phyloP scores from a whole-genome alignment of 495 filamentous ascomycete species.

The Aspergillus olivimuriae region DNA sequence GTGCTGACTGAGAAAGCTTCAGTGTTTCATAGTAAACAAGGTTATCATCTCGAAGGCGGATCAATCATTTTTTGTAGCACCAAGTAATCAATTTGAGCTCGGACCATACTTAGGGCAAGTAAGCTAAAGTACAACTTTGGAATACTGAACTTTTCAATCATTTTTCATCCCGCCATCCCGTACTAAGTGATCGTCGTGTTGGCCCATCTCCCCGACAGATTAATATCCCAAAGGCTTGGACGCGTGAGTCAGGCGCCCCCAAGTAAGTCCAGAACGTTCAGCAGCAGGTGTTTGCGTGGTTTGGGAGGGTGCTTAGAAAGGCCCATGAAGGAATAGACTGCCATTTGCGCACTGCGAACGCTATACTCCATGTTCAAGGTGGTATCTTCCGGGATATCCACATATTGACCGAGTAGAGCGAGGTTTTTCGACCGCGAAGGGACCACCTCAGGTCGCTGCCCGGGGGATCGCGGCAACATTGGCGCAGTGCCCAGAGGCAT shows the following conservation, averaged over 20 bases:
- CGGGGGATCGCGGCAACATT: slow-evolving; percentile 21
- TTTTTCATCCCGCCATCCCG: too few relatives aligned
- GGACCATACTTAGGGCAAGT: too few relatives aligned
- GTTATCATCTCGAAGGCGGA: too few relatives aligned
- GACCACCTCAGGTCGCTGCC: slow-evolving; percentile 31
- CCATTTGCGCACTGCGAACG: slow-evolving; percentile 35
- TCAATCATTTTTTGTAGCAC: too few relatives aligned
- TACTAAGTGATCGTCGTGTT: too few relatives aligned
- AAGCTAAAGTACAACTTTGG: too few relatives aligned
- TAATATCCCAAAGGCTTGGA: too few relatives aligned
- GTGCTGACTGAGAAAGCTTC: too few relatives aligned
- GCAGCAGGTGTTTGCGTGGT: background rate
- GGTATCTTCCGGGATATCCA: slow-evolving; percentile 33
- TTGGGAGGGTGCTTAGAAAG: slow-evolving; percentile 6
- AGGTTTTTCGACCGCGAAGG: slow-evolving; percentile 28
- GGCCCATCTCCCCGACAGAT: too few relatives aligned
- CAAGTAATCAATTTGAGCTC: too few relatives aligned
- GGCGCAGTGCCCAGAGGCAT: slow-evolving; percentile 32
- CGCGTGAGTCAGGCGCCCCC: slow-evolving; percentile 25
- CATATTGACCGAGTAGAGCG: slow-evolving; percentile 37
- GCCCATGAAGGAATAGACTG: slow-evolving; percentile 23
- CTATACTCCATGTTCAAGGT: slow-evolving; percentile 37
- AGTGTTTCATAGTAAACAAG: too few relatives aligned
- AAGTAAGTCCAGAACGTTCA: slow-evolving; percentile 7
- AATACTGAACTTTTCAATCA: too few relatives aligned